These are phyloP conservation scores for Exophiala calicioides DNA, from an alignment of 2,329 filamentous ascomycete species.

Conservation along the genomic window DNA sequence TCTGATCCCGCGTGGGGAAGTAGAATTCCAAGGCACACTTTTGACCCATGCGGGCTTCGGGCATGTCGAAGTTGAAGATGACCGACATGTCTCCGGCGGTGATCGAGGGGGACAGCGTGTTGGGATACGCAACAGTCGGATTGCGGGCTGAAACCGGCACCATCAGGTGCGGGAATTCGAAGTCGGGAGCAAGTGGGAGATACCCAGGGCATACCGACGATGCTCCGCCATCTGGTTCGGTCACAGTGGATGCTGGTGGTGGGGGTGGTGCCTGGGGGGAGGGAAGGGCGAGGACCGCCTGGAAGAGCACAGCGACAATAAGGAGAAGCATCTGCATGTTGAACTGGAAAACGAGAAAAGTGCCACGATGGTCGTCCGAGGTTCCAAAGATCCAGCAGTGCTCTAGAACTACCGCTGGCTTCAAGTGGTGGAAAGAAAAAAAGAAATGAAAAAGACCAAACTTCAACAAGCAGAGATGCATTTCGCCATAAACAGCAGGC, in stretches of 20 bases:
- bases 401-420: no score
- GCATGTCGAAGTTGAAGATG: slow-evolving; percentile 71
- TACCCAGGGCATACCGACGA: slow-evolving; percentile 44
- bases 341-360: not conserved
- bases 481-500: not conserved
- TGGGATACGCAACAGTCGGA: slow-evolving; percentile 55
- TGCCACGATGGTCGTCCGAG: no score
- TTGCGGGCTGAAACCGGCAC: slow-evolving; percentile 59
- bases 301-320: slow-evolving; percentile 1
- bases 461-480: no score
- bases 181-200: slow-evolving; percentile 43
- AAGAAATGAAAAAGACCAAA: not conserved
- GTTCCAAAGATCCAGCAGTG: no score
- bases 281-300: no score
- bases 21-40: slow-evolving; percentile 66
- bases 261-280: no score
- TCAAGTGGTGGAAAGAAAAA: not conserved
- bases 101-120: slow-evolving; percentile 52
- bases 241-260: no score
- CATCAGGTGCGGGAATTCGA: slow-evolving; percentile 63
- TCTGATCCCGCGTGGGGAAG: slow-evolving; percentile 57
- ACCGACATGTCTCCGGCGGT: slow-evolving; percentile 44
- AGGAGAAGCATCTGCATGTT: slow-evolving; percentile 1
- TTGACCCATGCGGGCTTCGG: slow-evolving; percentile 53
- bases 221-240: no score